Base-by-base conservation (phyloP, 805 yeast species). In the Kazachstania kunashirensis region DNA sequence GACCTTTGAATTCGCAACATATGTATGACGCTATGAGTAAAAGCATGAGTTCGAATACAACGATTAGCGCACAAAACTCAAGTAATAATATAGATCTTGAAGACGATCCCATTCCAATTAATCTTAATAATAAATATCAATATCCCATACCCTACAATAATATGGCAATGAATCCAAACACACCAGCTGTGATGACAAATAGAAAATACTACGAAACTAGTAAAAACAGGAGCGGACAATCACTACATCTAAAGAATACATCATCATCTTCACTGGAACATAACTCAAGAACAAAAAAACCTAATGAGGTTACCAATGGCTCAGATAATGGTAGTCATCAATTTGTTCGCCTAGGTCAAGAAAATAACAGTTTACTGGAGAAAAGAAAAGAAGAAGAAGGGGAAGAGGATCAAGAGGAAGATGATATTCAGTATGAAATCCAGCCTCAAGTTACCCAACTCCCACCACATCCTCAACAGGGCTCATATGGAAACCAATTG, bases 131-230 rank as follows among this genome's bases (percentile, higher is more conserved):
- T n/a, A n/a, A n/a, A n/a, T n/a, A n/a, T n/a, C n/a, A n/a, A n/a
- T n/a, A n/a, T n/a, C n/a, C n/a, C n/a, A n/a, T n/a, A n/a, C n/a
- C n/a, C n/a, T n/a, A n/a, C n/a, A n/a, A n/a, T n/a, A n/a, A n/a
- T n/a, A n/a, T n/a, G n/a, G n/a, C n/a, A n/a, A n/a, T n/a, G n/a
- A n/a, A n/a, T n/a, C n/a, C n/a, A n/a, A n/a, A n/a, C n/a, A n/a
- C n/a, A n/a, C n/a, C n/a, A n/a, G n/a, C n/a, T n/a, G n/a, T n/a
- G n/a, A n/a, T 53, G 45, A 49, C 55, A 2, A 53, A 49, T 36
- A 46, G 48, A 14, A 52, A 52, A 25, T 47, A 40, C 30, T 53
- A 53, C 38, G 42, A 41, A 13, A 31, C 51, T 3, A 41, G 31
- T 8, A 41, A 34, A 16, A 37, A 31, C 8, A 40, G 36, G 15